Evolutionary conservation across 208 protist genomes (phyloP).

Genomic region (Leishmania tropica): DNA sequence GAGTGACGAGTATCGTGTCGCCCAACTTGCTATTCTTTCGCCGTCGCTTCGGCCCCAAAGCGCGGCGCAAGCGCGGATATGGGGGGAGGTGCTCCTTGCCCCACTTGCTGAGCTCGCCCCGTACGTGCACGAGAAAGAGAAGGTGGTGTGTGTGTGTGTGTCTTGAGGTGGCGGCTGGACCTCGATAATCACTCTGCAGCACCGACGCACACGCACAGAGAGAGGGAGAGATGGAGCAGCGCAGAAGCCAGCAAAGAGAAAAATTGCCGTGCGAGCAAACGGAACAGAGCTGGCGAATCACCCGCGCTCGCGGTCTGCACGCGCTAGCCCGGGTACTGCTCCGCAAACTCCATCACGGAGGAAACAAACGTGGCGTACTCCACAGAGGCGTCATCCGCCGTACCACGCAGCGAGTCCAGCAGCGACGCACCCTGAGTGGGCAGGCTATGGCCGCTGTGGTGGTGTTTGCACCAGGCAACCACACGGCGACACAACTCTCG

Average conservation of each 20-base stretch:
- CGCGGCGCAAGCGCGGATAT: neutral
- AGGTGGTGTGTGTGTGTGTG: neutral
- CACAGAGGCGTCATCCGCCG: constrained; percentile 11
- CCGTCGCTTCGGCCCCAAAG: neutral
- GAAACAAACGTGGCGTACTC: constrained; percentile 44
- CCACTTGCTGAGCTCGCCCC: neutral
- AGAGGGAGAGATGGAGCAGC: neutral
- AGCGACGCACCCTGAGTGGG: neutral
- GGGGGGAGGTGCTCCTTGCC: neutral
- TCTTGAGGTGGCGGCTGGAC: neutral
- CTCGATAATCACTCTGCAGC: neutral
- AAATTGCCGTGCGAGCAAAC: neutral
- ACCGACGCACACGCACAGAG: neutral
- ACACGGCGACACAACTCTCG: constrained; percentile 36
- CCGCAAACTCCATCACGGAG: constrained; percentile 26
- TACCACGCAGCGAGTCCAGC: constrained; percentile 1
- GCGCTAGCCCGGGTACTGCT: neutral
- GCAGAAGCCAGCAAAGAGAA: neutral
- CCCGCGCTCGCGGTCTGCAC: neutral
- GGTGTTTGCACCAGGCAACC: constrained; percentile 15
- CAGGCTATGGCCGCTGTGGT: neutral
- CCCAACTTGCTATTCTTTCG: neutral
- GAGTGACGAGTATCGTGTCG: neutral
- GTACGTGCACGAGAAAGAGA: neutral
- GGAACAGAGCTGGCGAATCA: neutral